Evolutionary conservation across 2,329 filamentous ascomycete genomes (phyloP).

Genomic region (Hortaea werneckii): DNA sequence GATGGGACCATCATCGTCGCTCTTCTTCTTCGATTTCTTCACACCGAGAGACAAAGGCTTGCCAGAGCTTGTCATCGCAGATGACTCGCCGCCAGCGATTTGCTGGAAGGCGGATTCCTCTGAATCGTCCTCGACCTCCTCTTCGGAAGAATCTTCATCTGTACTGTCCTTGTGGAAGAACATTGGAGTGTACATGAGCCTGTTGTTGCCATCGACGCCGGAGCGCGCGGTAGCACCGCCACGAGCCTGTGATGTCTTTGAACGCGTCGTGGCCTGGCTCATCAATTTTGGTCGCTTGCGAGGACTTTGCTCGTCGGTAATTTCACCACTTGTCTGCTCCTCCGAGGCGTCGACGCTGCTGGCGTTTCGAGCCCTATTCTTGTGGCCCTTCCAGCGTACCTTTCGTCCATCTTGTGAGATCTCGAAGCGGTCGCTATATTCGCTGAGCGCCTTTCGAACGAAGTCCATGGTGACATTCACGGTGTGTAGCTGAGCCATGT

Average conservation of each 20-base stretch:
- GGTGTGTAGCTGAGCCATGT: conserved; percentile 75
- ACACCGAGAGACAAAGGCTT: background rate
- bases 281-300: conserved; percentile 21
- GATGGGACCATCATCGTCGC: conserved; percentile 58
- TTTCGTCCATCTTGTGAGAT: conserved; percentile 68
- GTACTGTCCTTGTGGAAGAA: conserved; percentile 37
- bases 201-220: conserved; percentile 20
- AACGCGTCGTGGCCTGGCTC: conserved; percentile 9
- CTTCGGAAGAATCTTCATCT: conserved; percentile 29
- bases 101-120: conserved; percentile 22
- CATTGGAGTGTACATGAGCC: conserved; percentile 37
- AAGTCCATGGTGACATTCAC: conserved; percentile 66
- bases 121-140: conserved; percentile 18
- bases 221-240: conserved; percentile 3
- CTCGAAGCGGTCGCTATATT: conserved; percentile 66
- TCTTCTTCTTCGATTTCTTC: conserved; percentile 35
- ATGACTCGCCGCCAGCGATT: conserved; percentile 27
- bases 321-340: conserved; percentile 1
- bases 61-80: conserved; percentile 31
- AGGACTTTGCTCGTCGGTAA: conserved; percentile 11
- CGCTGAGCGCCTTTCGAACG: conserved; percentile 59
- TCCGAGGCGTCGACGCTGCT: conserved; percentile 10
- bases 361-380: conserved; percentile 8
- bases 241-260: background rate
- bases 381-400: conserved; percentile 57